Evolutionary conservation across 352 stramenopile species (phyloP).

Genomic region (Phytopythium delawarense): DNA sequence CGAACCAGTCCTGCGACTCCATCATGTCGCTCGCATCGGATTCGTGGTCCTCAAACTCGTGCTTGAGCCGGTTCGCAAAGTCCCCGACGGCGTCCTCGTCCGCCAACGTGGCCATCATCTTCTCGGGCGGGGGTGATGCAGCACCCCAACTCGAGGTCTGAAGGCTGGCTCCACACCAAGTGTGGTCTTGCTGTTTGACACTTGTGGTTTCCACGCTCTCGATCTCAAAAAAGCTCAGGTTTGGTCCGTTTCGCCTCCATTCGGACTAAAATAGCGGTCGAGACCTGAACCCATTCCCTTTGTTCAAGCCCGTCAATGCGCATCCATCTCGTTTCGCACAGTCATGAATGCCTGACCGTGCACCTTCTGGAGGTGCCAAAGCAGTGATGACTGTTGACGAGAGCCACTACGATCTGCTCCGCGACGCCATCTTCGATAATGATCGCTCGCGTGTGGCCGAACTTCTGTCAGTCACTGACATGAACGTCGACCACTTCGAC

Average conservation of each 20-base stretch:
- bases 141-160: neutral
- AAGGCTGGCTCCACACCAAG: neutral
- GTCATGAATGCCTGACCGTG: neutral
- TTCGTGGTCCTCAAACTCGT: conserved; percentile 64
- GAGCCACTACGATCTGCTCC: conserved; percentile 58
- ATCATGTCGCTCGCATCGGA: conserved; percentile 48
- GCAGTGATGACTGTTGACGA: conserved; percentile 13
- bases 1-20: conserved; percentile 78
- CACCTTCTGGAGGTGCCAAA: neutral
- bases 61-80: conserved; percentile 62
- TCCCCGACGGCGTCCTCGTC: conserved; percentile 47
- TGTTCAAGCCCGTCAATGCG: neutral
- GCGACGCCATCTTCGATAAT: conserved; percentile 75
- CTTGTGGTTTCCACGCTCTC: too few species aligned
- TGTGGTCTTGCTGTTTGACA: neutral
- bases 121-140: neutral
- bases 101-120: conserved; percentile 2
- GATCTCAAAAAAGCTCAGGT: neutral
- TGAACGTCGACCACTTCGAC: conserved; percentile 73
- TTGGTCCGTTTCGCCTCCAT: neutral
- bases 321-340: neutral
- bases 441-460: conserved; percentile 40
- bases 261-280: neutral
- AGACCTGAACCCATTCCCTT: neutral
- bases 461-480: conserved; percentile 25